Conservation (phyloP, 2,329 filamentous ascomycete genomes). For the Stemphylium vesicarium region DNA sequence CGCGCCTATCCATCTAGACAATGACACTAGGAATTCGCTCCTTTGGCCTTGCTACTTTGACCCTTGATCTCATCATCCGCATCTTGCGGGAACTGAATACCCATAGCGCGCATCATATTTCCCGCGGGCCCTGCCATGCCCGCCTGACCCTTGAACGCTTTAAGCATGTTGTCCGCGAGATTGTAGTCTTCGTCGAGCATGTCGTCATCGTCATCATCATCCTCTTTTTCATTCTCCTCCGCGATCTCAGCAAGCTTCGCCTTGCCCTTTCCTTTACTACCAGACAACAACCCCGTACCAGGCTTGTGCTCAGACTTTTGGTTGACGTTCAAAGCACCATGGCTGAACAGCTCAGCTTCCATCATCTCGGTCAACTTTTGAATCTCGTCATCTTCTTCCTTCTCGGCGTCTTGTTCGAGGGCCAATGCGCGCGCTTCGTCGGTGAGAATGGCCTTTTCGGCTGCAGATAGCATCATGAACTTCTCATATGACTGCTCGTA, state of each 20-base stretch:
- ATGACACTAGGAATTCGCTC: too few species aligned
- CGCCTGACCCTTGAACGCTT: conserved; percentile 89
- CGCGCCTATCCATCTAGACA: too few species aligned
- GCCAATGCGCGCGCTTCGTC: conserved; percentile 45
- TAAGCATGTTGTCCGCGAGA: conserved; percentile 85
- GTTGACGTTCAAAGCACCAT: conserved; percentile 66
- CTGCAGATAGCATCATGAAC: conserved; percentile 75
- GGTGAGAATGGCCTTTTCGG: conserved; percentile 41
- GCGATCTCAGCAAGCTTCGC: conserved; percentile 18
- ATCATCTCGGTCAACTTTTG: conserved; percentile 70
- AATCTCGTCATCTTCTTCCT: conserved; percentile 64
- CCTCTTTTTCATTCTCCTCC: conserved; percentile 46
- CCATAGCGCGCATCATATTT: conserved; percentile 87
- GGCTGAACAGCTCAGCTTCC: conserved; percentile 73
- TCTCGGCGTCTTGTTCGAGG: conserved; percentile 50
- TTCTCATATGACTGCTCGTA: conserved; percentile 81
- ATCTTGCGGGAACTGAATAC: conserved; percentile 79
- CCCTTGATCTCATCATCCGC: conserved; percentile 61
- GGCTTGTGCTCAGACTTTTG: conserved; percentile 20
- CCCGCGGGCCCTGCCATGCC: conserved; percentile 85
- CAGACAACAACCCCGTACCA: conserved; percentile 11
- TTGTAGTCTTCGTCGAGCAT: conserved; percentile 81
- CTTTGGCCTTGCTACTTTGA: background rate
- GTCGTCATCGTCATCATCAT: conserved; percentile 53
- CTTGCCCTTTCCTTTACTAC: conserved; percentile 20